phyloP scores from a whole-genome alignment of 305 asterid species.

The Caryopteris hybrid region DNA sequence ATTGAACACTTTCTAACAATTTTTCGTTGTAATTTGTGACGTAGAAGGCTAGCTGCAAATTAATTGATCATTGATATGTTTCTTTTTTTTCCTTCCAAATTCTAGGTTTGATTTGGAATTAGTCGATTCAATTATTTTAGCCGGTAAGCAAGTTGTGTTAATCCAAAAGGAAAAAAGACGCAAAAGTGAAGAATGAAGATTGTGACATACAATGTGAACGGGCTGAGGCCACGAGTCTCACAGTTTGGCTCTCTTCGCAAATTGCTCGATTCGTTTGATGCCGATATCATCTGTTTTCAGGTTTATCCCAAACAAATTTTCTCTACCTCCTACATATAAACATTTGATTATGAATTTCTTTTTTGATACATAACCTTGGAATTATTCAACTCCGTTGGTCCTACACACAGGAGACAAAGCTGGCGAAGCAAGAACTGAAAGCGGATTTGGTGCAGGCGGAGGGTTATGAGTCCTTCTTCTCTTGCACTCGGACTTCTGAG shows the following conservation, averaged over 20 bases:
- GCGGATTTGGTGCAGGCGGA: slow-evolving; percentile 82
- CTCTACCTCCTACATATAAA: not conserved
- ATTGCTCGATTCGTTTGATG: slow-evolving; percentile 76
- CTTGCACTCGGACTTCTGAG: slow-evolving; percentile 77
- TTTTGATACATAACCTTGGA: not conserved
- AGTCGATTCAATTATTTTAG: not conserved
- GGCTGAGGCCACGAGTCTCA: slow-evolving; percentile 75
- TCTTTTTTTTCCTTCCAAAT: not conserved
- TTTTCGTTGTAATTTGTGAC: not conserved
- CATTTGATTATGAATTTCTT: not conserved
- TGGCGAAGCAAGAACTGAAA: slow-evolving; percentile 66
- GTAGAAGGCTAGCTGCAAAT: not conserved
- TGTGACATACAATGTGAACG: slow-evolving; percentile 89
- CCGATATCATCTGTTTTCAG: slow-evolving; percentile 89
- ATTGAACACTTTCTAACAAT: too few relatives aligned
- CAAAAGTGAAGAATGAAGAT: slow-evolving; percentile 54
- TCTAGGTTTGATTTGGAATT: not conserved
- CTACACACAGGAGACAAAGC: slow-evolving; percentile 64
- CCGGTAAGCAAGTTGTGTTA: not conserved
- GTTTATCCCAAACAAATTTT: slow-evolving; percentile 16
- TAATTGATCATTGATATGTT: not conserved
- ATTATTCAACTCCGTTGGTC: not conserved
- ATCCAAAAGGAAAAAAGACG: not conserved
- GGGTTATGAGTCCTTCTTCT: slow-evolving; percentile 93
- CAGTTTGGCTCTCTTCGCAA: slow-evolving; percentile 78